Evolutionary conservation across 305 asterid species (phyloP), one percentile per base, ranked within the genome.

Genomic region (Plantago coronopus): DNA sequence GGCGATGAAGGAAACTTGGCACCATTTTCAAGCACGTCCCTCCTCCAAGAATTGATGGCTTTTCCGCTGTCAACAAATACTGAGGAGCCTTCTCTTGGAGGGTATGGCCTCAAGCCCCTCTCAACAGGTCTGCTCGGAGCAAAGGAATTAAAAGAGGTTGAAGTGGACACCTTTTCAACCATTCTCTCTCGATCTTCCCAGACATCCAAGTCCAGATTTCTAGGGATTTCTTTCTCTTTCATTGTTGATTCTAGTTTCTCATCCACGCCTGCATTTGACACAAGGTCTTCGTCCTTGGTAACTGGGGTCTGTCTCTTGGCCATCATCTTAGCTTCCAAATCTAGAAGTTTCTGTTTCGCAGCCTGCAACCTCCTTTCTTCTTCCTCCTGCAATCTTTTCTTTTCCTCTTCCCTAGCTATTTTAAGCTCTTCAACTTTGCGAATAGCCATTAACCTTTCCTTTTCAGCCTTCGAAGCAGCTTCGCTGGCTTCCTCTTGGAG

Each of bases 321-420:
- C 73, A 94, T 94, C 73, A 94, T 94, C 77, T 49, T 90, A 77
- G 94, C 95, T 74, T 94, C 97, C 82, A 94, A 73, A 67, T 94
- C 99, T 65, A 75, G 66, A 69, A 90, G 99, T 75, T 81, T 94
- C 76, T 82, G 96, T 56, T 73, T 81, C 44, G 99, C 99, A 73
- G 95, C 97, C 64, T 81, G 89, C 71, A 83, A 85, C 81, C 97
- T 82, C 78, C 97, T 85, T 77, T 94, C 96, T 71, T 94, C 99
- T 81, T 90, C 99, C 78, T 79, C 19, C 44, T 77, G 63, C 17
- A 81, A 63, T 78, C 83, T 81, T 70, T 61, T 87, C 76, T 70
- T 90, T 79, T 89, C 99, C 69, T 89, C 95, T 77, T 94, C 97
- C 72, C 93, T 79, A 64, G 95, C 82, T 59, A 80, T 70, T 76